Evolutionary conservation across 148 eudicot genomes (phyloP).

Genomic region (Rhododendron ovatum): DNA sequence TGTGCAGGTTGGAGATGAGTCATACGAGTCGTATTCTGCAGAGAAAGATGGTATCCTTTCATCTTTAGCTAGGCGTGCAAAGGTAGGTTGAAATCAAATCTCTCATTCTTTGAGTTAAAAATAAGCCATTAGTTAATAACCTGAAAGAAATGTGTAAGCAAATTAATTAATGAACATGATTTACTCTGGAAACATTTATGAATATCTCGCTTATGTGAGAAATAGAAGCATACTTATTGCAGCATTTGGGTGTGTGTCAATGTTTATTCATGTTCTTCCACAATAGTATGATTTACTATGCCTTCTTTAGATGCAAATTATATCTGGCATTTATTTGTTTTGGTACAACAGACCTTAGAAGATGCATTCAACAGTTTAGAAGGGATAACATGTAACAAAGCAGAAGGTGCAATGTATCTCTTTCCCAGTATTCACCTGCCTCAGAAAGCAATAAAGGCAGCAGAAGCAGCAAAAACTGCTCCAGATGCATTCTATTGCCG

Average conservation of each 20-base stretch:
- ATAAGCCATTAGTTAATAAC: background rate
- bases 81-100: conserved; percentile 40
- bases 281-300: background rate
- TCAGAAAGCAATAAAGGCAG: conserved; percentile 74
- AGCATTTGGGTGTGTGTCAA: background rate
- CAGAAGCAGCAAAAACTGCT: conserved; percentile 58
- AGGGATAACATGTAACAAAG: conserved; percentile 84
- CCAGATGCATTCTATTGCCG: conserved; percentile 84
- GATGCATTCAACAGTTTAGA: conserved; percentile 80
- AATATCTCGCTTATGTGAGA: background rate
- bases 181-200: background rate
- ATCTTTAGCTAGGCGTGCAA: conserved; percentile 85
- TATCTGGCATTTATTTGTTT: background rate
- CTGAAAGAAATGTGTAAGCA: background rate
- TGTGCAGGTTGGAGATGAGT: conserved; percentile 85
- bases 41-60: conserved; percentile 89
- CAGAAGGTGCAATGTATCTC: conserved; percentile 98
- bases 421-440: conserved; percentile 73
- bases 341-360: conserved; percentile 54
- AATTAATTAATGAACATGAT: background rate
- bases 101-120: background rate
- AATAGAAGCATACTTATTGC: background rate
- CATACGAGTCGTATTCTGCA: conserved; percentile 61
- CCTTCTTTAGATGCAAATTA: background rate
- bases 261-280: background rate